These are phyloP conservation scores for Solanum pimpinellifolium DNA, from an alignment of 257 asterid species.

Conservation along the genomic window DNA sequence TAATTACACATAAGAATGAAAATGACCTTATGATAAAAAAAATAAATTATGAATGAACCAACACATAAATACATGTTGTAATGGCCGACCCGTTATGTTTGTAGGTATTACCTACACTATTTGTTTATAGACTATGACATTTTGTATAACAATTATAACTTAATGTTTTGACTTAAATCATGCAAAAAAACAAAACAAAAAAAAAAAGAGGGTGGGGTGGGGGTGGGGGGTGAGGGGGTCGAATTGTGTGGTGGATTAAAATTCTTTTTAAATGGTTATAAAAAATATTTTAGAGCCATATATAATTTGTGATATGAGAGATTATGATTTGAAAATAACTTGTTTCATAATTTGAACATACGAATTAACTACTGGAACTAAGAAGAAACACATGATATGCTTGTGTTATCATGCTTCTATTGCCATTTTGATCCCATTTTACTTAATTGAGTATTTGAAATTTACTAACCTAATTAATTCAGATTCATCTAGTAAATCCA, in stretches of 20 bases:
- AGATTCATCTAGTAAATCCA: too few relatives aligned
- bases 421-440: too few relatives aligned
- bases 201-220: fast-evolving
- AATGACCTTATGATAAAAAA: conserved; percentile 11
- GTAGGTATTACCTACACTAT: conserved; percentile 31
- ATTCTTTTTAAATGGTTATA: background rate
- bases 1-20: background rate
- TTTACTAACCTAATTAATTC: too few relatives aligned
- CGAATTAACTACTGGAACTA: too few relatives aligned
- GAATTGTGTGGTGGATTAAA: background rate
- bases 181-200: background rate
- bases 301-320: too few relatives aligned
- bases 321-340: background rate
- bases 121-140: background rate
- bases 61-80: conserved; percentile 13
- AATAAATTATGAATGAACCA: conserved; percentile 6
- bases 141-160: background rate
- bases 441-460: too few relatives aligned
- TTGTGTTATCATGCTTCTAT: too few relatives aligned
- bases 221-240: fast-evolving
- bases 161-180: background rate
- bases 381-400: too few relatives aligned
- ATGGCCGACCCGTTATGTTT: conserved; percentile 56
- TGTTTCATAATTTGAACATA: too few relatives aligned
- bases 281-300: background rate